Conservation (phyloP, 2,329 filamentous ascomycete species). For the Verticillium nubilum region DNA sequence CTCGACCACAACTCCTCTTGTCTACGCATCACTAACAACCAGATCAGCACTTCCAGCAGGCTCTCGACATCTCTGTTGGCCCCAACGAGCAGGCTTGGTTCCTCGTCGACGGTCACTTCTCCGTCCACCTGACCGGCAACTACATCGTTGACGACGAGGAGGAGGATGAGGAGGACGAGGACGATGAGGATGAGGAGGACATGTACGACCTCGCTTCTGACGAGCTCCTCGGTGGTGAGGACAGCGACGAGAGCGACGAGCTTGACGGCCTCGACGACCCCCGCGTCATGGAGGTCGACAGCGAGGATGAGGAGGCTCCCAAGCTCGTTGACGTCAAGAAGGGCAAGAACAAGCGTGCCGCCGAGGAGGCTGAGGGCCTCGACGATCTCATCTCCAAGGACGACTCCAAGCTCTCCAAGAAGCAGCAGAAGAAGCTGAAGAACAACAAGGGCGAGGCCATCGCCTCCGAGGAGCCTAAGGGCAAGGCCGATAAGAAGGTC, state of each 20-base stretch:
- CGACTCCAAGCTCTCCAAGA: slow-evolving; percentile 82
- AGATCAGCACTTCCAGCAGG: slow-evolving; percentile 82
- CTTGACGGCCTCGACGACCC: slow-evolving; percentile 74
- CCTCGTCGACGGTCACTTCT: slow-evolving; percentile 82
- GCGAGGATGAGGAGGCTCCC: slow-evolving; percentile 69
- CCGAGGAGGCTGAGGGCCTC: slow-evolving; percentile 66
- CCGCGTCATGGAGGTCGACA: slow-evolving; percentile 77
- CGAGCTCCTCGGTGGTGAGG: slow-evolving; percentile 69
- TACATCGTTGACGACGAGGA: slow-evolving; percentile 73
- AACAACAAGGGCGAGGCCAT: slow-evolving; percentile 94
- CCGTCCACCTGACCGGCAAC: slow-evolving; percentile 91
- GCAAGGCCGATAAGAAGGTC: slow-evolving; percentile 83
- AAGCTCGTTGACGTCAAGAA: slow-evolving; percentile 52
- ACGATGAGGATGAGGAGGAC: slow-evolving; percentile 60
- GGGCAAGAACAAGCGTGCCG: slow-evolving; percentile 92
- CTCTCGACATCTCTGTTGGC: slow-evolving; percentile 85
- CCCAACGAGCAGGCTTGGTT: slow-evolving; percentile 92
- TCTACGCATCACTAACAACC: slow-evolving; percentile 17
- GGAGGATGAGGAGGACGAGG: slow-evolving; percentile 55
- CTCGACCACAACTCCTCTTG: neutral
- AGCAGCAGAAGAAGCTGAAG: slow-evolving; percentile 96
- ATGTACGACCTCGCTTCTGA: slow-evolving; percentile 80
- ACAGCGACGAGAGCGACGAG: slow-evolving; percentile 71
- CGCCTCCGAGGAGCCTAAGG: slow-evolving; percentile 50
- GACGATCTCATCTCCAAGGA: slow-evolving; percentile 73